Evolutionary conservation across 306 rosid genomes (phyloP), one percentile per base, ranked within the genome.

Genomic region (Fagus crenata): DNA sequence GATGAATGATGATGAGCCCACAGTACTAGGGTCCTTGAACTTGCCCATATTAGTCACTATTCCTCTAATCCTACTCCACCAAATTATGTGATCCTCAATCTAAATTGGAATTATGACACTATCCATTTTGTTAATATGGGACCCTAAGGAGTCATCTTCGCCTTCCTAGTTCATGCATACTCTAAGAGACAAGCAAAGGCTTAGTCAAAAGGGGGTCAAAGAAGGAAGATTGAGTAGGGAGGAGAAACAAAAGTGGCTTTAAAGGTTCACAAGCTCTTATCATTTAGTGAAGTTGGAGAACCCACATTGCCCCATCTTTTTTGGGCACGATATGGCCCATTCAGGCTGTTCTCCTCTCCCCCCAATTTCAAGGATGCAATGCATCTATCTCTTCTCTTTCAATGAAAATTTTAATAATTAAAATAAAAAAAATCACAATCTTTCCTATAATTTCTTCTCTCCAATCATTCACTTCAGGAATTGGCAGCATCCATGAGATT

Each of bases 401-500:
- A 86, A 77, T 78, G 73, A 53, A 75, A 63, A n/a, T 55, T 1
- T 43, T 22, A 22, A 4, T 39, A 1, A 2, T 2, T 2, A 42
- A 61, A 49, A 81, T 55, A 49, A 74, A 85, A 64, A 71, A 71
- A 54, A n/a, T 15, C 76, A 63, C 67, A 74, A 59, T 71, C 75
- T 58, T 9, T 51, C 75, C 60, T 51, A 14, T 53, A 60, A 71
- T 49, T 77, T 81, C 55, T 79, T 58, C 58, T 12, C 67, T 63
- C 81, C 89, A 89, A 89, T 92, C 98, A 90, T 92, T 81, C 93
- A 81, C 80, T 82, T 63, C 80, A 88, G 85, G 97, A 90, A 86
- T 90, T 83, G 97, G 91, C 97, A 89, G 83, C 92, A 85, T 95
- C 93, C 92, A 84, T 76, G 32, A 81, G 92, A 95, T 92, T 82